Conservation (phyloP, 352 stramenopile species). For the Phytopythium montanum region DNA sequence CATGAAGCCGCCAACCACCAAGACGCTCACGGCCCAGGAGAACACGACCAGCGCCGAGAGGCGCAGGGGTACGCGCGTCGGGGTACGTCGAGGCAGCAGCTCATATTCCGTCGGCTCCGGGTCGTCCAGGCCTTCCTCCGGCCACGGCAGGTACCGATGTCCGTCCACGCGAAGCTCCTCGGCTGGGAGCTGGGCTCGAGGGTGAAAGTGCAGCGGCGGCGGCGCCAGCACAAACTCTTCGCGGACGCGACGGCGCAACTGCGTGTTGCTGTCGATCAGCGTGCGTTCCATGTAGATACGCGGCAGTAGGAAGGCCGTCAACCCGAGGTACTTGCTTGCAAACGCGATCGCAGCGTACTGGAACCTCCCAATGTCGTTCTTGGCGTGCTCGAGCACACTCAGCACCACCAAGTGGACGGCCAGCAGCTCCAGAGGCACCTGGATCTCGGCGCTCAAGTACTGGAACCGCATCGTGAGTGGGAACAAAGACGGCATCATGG, state of each 20-base stretch:
- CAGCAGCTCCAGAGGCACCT: conserved; percentile 95
- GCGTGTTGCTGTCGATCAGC: conserved; percentile 11
- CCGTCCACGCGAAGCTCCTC: conserved; percentile 70
- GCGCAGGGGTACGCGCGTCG: conserved; percentile 50
- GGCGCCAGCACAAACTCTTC: conserved; percentile 41
- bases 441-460: conserved; percentile 91
- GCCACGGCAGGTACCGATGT: conserved; percentile 78
- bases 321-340: conserved; percentile 53
- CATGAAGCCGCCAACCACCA: conserved; percentile 51
- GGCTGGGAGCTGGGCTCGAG: conserved; percentile 56
- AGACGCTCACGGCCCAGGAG: conserved; percentile 57
- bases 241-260: not conserved
- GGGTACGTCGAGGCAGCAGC: conserved; percentile 47
- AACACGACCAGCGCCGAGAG: conserved; percentile 49
- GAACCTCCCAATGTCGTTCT: conserved; percentile 80
- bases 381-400: conserved; percentile 90
- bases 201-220: conserved; percentile 81
- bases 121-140: conserved; percentile 78
- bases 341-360: conserved; percentile 64
- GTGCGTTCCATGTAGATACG: conserved; percentile 34
- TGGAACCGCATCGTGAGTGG: conserved; percentile 86
- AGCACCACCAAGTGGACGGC: conserved; percentile 95
- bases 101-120: conserved; percentile 65
- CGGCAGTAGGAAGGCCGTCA: conserved; percentile 70
- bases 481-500: conserved; percentile 56